Evolutionary conservation across 2,329 filamentous ascomycete species (phyloP), one percentile per base, ranked within the genome.

Genomic region (Trichoderma lentiforme): DNA sequence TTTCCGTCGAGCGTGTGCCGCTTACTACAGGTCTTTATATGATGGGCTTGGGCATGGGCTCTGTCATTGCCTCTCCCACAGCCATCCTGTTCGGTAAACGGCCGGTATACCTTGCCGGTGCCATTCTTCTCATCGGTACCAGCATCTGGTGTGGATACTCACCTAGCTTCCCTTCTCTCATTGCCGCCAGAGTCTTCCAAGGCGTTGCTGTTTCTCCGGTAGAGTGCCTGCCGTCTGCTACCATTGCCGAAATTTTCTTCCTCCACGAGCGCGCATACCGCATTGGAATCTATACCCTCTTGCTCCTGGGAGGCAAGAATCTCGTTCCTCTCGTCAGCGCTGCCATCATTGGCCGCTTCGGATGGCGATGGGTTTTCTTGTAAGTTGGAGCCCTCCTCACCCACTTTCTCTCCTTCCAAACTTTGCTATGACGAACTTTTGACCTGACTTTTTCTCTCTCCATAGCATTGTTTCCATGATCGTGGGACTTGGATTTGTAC

Each of bases 201-300:
- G 96, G 95, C 4, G 85, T 98, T 11, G 92, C 94, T 0, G 91
- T 98, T 63, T 96, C 93, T 75, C 94, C 94, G 0, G 93, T 97
- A 9, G 95, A 98, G 80, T 97, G 94, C 78, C 86, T 98, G 34
- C 95, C 95, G 0, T 97, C 94, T 5, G 95, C 95, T 18, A 97
- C 94, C 0, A 95, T 98, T 77, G 94, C 95, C 4, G 95, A 98
- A 81, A 98, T 98, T 73, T 98, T 95, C 84, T 98, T 97, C 78
- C 85, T 98, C 24, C 95, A 98, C 77, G 95, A 98, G 82, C 88
- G 95, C 73, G 95, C 95, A 0, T 98, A 95, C 79, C 91, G 95
- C 5, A 90, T 98, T 58, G 96, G 96, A 11, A 94, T 98, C 28
- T 98, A 98, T 79, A 98, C 95, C 0, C 83, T 98, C 24, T 84